These are phyloP conservation scores for Trichomonas gallinae DNA, from an alignment of 208 protist species.

Conservation along the genomic window DNA sequence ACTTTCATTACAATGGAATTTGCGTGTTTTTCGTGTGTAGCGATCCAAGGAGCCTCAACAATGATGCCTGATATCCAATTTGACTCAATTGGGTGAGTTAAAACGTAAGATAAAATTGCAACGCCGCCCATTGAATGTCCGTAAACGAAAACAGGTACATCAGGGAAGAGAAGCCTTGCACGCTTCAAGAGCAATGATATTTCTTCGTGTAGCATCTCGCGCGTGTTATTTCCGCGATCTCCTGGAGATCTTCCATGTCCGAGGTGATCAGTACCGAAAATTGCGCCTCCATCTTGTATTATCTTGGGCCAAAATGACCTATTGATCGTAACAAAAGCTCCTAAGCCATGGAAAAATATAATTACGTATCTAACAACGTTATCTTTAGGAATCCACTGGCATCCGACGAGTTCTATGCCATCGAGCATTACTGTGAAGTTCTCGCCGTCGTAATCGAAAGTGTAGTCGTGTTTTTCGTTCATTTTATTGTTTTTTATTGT, in stretches of 20 bases:
- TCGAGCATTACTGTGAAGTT: background rate
- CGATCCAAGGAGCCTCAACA: background rate
- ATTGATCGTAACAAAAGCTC: background rate
- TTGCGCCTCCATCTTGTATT: background rate
- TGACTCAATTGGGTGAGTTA: background rate
- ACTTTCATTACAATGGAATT: background rate
- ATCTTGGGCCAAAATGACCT: background rate
- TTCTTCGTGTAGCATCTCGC: background rate
- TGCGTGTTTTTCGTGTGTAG: background rate
- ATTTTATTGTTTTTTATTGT: background rate
- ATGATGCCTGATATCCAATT: background rate
- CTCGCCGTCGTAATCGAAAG: constrained; percentile 1
- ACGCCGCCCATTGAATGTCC: background rate
- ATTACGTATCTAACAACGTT: background rate
- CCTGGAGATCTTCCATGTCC: background rate
- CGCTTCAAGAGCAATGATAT: background rate
- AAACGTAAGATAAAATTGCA: background rate
- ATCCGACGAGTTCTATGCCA: background rate
- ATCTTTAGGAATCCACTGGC: background rate
- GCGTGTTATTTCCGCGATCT: background rate
- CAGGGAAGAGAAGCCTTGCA: background rate
- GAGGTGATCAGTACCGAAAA: background rate
- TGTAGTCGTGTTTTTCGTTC: background rate
- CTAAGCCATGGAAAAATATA: background rate
- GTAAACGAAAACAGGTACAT: background rate